Percentiles rank a stretch among this genome's conserved stretches.
These are phyloP conservation scores for Prillingera fragicola DNA, from an alignment of 1,284 basidiomycete genomes.

Conservation along the genomic window DNA sequence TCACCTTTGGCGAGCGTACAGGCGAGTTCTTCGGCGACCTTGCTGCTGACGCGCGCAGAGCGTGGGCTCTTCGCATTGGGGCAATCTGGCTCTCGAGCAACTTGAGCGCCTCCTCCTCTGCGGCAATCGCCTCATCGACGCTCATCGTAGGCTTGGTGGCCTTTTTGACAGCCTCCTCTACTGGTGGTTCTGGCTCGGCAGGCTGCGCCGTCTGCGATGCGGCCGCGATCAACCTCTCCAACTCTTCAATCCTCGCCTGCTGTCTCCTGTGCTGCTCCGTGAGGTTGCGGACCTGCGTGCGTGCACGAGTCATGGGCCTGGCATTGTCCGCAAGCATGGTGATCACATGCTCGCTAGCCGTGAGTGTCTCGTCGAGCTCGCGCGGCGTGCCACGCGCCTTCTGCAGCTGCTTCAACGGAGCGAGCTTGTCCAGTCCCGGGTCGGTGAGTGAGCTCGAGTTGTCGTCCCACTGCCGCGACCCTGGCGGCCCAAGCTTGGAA, in stretches of 20 bases:
- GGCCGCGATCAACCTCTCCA: slow-evolving; percentile 34
- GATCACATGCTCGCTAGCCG: slow-evolving; percentile 38
- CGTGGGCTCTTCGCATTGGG: slow-evolving; percentile 18
- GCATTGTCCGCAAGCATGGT: slow-evolving; percentile 26
- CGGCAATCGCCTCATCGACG: slow-evolving; percentile 40
- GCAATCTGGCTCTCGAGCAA: slow-evolving; percentile 33
- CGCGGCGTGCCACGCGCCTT: slow-evolving; percentile 13
- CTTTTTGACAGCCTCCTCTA: background rate
- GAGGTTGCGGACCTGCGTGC: slow-evolving; percentile 30
- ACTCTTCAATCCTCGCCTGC: slow-evolving; percentile 28
- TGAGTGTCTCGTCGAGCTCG: slow-evolving; percentile 35
- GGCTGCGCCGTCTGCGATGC: background rate
- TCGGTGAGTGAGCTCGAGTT: slow-evolving; percentile 31
- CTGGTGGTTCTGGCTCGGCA: background rate
- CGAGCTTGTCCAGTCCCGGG: slow-evolving; percentile 35
- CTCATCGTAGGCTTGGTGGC: slow-evolving; percentile 11
- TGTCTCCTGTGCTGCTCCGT: slow-evolving; percentile 32
- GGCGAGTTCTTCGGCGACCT: background rate
- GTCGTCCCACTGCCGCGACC: slow-evolving; percentile 11
- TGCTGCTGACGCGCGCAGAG: background rate
- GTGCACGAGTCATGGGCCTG: slow-evolving; percentile 37
- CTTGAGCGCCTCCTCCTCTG: slow-evolving; percentile 40
- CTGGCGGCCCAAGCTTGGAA: too few species aligned
- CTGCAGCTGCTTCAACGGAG: slow-evolving; percentile 33
- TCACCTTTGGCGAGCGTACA: background rate